Percentiles rank a stretch among this genome's conserved stretches.
These are phyloP conservation scores for Zygoascus tannicola DNA, from an alignment of 805 yeast genomes.

Conservation along the genomic window DNA sequence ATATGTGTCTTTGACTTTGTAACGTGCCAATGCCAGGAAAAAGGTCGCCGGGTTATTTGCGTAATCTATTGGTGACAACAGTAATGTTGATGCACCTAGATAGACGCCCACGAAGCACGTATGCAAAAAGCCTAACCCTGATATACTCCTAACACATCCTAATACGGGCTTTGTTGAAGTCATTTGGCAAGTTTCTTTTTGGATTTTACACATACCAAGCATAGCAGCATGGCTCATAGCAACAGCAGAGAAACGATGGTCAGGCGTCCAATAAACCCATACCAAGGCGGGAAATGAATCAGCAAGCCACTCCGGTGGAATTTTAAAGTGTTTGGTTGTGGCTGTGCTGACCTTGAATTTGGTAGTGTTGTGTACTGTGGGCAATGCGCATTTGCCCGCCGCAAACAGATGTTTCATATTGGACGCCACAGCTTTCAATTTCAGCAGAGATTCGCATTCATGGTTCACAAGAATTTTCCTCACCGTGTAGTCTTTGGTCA, in stretches of 20 bases:
- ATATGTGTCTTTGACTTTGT: conserved; percentile 76
- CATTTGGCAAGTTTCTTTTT: conserved; percentile 87
- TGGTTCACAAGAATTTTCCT: conserved; percentile 66
- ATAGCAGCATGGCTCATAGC: conserved; percentile 52
- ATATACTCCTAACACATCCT: conserved; percentile 77
- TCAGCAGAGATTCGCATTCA: conserved; percentile 62
- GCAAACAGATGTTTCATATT: conserved; percentile 40
- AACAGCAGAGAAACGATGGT: conserved; percentile 53
- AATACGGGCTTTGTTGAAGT: conserved; percentile 61
- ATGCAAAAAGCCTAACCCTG: conserved; percentile 83
- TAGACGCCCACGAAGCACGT: conserved; percentile 78
- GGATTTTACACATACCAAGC: conserved; percentile 72
- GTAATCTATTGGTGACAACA: conserved; percentile 70
- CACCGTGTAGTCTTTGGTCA: conserved; percentile 63
- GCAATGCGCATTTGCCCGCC: conserved; percentile 28
- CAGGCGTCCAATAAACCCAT: conserved; percentile 65
- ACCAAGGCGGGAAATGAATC: conserved; percentile 45
- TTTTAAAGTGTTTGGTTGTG: conserved; percentile 16
- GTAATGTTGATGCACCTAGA: conserved; percentile 75
- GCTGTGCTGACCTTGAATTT: conserved; percentile 38
- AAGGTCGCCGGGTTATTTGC: conserved; percentile 66
- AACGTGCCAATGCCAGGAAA: conserved; percentile 59
- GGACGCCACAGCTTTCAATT: conserved; percentile 55
- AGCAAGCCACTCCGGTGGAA: conserved; percentile 22
- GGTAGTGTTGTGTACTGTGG: conserved; percentile 57